Base-by-base conservation (phyloP, 2,329 filamentous ascomycete species). In the Fusarium pseudonygamai region DNA sequence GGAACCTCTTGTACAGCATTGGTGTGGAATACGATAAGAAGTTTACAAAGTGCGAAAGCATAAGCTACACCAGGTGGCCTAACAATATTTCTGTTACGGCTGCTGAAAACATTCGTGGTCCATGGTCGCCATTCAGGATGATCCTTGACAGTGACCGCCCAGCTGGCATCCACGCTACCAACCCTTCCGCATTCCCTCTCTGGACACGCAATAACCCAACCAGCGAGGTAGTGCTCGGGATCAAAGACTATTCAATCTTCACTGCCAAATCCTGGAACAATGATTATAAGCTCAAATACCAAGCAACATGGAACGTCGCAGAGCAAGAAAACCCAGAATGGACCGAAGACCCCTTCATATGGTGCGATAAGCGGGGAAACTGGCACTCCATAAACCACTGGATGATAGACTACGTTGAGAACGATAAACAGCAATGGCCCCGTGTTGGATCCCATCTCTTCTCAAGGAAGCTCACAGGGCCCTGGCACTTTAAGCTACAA, bases 1-100 rank as follows among this genome's bases (percentile, higher is more conserved):
- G 82, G 72, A 86, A 85, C 46, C 73, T 87, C 0, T 69, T 87
- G 3, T 86, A 86, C 66, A 79, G 80, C 28, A 87, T 87, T 43
- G 85, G 85, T 0, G 61, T 74, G 0, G 60, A 72, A 22, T 9
- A 74, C n/a, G 56, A 60, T 4, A 66, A 69, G 24, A 26, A 26
- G 0, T 59, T 67, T 5, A 39, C 45, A 0, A 71, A 63, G 16
- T 71, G 69, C 7, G 69, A 71, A n/a, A 71, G 69, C n/a, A 67
- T 69, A 2, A 69, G 59, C 36, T 72, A 69, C 6, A 64, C 64
- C 1, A 42, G 30, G 16, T 76, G 71, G 70, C 63, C 73, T 1
- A 76, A 76, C 36, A 75, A 69, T 18, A 76, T 82, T 68, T 82
- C 79, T 4, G 76, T 76, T 2, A 74, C 74, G 2, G 22, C 67